phyloP scores from a whole-genome alignment of 2,329 filamentous ascomycete species.

The Dactylellina cionopaga region DNA sequence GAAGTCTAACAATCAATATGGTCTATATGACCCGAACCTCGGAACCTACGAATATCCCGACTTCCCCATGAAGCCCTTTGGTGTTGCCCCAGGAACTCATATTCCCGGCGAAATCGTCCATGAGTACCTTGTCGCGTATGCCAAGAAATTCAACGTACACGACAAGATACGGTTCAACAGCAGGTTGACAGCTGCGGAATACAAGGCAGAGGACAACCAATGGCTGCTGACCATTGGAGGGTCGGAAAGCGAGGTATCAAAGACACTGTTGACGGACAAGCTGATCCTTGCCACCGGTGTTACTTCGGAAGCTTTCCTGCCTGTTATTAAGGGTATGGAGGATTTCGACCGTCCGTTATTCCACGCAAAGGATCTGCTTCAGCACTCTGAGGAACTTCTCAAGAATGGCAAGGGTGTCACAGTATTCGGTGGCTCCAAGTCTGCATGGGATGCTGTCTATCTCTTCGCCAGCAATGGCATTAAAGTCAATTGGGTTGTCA shows the following conservation, averaged over 20 bases:
- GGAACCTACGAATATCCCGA: slow-evolving; percentile 71
- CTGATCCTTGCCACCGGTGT: slow-evolving; percentile 69
- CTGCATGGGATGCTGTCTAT: slow-evolving; percentile 73
- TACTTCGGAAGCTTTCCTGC: slow-evolving; percentile 66
- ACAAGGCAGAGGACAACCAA: slow-evolving; percentile 58
- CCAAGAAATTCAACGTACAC: slow-evolving; percentile 62
- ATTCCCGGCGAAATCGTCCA: slow-evolving; percentile 65
- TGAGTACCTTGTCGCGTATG: slow-evolving; percentile 65
- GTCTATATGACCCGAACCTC: slow-evolving; percentile 66
- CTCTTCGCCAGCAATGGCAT: slow-evolving; percentile 68
- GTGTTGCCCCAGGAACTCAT: slow-evolving; percentile 63
- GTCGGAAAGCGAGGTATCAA: slow-evolving; percentile 50
- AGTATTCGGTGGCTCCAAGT: slow-evolving; percentile 73
- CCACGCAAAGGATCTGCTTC: slow-evolving; percentile 65
- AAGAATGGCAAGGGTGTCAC: slow-evolving; percentile 63
- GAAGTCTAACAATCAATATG: slow-evolving; percentile 78
- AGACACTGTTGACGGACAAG: slow-evolving; percentile 58
- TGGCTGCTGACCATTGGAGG: slow-evolving; percentile 63
- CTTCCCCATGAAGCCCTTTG: slow-evolving; percentile 70
- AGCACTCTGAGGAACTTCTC: slow-evolving; percentile 61
- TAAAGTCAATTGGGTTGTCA: slow-evolving; percentile 70
- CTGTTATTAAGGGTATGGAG: slow-evolving; percentile 64
- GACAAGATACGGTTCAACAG: slow-evolving; percentile 62
- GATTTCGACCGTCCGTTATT: slow-evolving; percentile 65
- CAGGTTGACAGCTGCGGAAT: slow-evolving; percentile 62